Conservation (phyloP, 345 rosid species). For the Ceriops zippeliana region DNA sequence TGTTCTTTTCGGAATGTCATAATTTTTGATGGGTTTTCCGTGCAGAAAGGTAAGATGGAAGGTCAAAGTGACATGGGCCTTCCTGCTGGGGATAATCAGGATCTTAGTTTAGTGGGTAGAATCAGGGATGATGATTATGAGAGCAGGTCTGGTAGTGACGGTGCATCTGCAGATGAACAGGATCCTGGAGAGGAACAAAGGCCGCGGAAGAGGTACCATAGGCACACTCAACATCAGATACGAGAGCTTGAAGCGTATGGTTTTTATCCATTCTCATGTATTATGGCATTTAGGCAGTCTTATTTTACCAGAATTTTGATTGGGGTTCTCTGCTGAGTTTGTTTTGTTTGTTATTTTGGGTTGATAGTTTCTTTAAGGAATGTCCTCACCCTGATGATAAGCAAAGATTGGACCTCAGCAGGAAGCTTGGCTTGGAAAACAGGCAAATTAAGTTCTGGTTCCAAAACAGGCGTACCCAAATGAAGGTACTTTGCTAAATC, state of each 20-base stretch:
- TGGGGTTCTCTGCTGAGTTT: background rate
- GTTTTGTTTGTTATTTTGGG: constrained; percentile 3
- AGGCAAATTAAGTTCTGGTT: constrained; percentile 82
- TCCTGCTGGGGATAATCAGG: constrained; percentile 43
- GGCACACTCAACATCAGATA: constrained; percentile 72
- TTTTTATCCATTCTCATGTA: background rate
- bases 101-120: constrained; percentile 38
- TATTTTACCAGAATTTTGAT: background rate
- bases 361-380: constrained; percentile 51
- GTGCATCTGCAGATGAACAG: constrained; percentile 54
- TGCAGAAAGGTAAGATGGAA: constrained; percentile 47
- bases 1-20: background rate
- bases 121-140: constrained; percentile 45
- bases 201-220: constrained; percentile 54
- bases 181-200: constrained; percentile 35
- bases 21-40: constrained; percentile 5
- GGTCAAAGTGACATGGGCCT: constrained; percentile 35
- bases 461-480: constrained; percentile 74
- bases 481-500: constrained; percentile 47
- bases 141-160: constrained; percentile 59
- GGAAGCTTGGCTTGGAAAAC: constrained; percentile 46
- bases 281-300: constrained; percentile 2
- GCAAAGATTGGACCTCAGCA: constrained; percentile 54
- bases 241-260: constrained; percentile 72
- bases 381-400: constrained; percentile 76